Evolutionary conservation across 768 basidiomycete genomes (phyloP).

Genomic region (Psilocybe subaeruginosa): DNA sequence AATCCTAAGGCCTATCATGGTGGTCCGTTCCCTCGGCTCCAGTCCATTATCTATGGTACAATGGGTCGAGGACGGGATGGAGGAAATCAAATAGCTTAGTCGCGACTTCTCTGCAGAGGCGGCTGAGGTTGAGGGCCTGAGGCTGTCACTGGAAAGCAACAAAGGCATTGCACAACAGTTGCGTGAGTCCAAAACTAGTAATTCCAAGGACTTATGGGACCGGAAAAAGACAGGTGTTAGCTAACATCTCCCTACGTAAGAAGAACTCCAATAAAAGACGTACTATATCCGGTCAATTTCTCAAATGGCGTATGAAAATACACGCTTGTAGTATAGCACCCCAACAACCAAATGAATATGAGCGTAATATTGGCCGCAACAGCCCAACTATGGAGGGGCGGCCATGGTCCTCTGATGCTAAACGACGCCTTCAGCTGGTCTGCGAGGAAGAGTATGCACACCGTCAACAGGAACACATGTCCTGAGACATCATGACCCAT

Average conservation of each 20-base stretch:
- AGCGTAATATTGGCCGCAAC: slow-evolving; percentile 48
- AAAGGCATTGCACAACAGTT: slow-evolving; percentile 10
- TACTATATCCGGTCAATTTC: slow-evolving; percentile 85
- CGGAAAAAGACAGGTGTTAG: neutral
- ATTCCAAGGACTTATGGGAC: slow-evolving; percentile 29
- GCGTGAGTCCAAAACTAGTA: slow-evolving; percentile 29
- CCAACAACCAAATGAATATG: slow-evolving; percentile 71
- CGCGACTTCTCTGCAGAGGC: neutral
- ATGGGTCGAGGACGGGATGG: too few relatives aligned
- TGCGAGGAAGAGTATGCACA: slow-evolving; percentile 76
- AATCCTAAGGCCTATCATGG: too few relatives aligned
- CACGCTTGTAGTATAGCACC: slow-evolving; percentile 77
- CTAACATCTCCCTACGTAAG: neutral
- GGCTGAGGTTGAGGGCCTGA: neutral
- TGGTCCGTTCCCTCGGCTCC: too few relatives aligned
- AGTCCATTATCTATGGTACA: too few relatives aligned
- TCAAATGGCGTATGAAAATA: slow-evolving; percentile 92
- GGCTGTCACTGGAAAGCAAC: neutral
- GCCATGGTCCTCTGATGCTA: slow-evolving; percentile 37
- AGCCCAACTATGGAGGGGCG: slow-evolving; percentile 49
- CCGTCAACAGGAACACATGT: slow-evolving; percentile 87
- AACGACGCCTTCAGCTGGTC: slow-evolving; percentile 72
- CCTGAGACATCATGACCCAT: slow-evolving; percentile 94
- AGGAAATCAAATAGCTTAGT: neutral
- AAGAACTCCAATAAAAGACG: slow-evolving; percentile 31